phyloP scores from a whole-genome alignment of 169 alveolate species.

The Babesia ovis region DNA sequence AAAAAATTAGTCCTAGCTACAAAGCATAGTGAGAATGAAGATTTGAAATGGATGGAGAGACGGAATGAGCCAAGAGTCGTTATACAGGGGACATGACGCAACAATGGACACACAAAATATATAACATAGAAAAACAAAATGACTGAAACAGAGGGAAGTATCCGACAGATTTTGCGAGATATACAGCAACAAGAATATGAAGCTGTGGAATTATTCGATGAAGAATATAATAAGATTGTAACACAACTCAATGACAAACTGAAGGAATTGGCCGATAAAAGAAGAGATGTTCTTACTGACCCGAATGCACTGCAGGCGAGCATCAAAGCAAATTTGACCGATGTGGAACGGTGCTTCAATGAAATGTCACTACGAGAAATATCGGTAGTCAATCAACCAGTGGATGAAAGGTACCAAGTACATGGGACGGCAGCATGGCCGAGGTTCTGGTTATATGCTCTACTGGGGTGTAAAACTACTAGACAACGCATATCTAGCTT shows the following conservation, averaged over 20 bases:
- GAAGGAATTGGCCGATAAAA: conserved; percentile 12
- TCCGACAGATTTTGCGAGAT: conserved; percentile 1
- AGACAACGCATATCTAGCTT: conserved; percentile 29
- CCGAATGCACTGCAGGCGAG: not conserved
- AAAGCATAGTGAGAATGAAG: too few species aligned
- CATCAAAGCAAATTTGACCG: not conserved
- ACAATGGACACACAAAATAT: not conserved
- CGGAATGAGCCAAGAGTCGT: not conserved
- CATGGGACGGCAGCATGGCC: conserved; percentile 66
- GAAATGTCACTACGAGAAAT: conserved; percentile 16
- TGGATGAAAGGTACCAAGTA: conserved; percentile 14
- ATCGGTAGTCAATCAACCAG: conserved; percentile 6
- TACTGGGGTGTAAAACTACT: conserved; percentile 49
- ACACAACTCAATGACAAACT: not conserved
- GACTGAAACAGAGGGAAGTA: not conserved
- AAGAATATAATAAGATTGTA: not conserved
- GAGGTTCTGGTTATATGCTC: conserved; percentile 62
- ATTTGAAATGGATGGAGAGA: conserved; percentile 16
- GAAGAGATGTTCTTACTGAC: conserved; percentile 11
- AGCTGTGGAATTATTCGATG: conserved; percentile 9
- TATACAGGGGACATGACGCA: not conserved
- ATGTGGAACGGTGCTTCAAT: conserved; percentile 4
- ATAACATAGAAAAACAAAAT: too few species aligned
- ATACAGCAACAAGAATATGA: conserved; percentile 20
- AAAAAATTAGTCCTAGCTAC: too few species aligned